Evolutionary conservation across 2,329 filamentous ascomycete genomes (phyloP).

Genomic region (Aureobasidium sp.): DNA sequence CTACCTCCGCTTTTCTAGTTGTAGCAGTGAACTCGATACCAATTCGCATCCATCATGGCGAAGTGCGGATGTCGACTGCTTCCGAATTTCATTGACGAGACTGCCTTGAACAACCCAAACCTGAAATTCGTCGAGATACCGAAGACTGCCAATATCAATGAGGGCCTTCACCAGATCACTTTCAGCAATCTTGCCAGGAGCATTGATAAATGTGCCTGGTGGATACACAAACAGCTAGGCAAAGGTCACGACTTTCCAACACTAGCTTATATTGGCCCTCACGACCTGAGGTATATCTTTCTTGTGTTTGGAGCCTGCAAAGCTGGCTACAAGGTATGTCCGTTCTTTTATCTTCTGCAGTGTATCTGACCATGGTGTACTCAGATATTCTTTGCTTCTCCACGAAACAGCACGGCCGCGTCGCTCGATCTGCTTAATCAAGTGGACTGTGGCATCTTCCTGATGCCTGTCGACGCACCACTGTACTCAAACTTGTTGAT

Average conservation of each 20-base stretch:
- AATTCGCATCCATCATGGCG: not conserved
- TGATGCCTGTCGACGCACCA: not conserved
- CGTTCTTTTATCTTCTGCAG: not conserved
- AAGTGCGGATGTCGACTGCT: not conserved
- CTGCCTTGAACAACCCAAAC: not conserved
- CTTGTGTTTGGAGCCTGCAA: not conserved
- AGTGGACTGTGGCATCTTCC: not conserved
- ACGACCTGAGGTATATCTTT: not conserved
- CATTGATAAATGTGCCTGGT: constrained; percentile 7
- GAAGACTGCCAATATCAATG: not conserved
- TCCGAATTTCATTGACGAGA: not conserved
- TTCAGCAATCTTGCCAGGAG: not conserved
- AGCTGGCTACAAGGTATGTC: not conserved
- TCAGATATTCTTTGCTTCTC: constrained; percentile 2
- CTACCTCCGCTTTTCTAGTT: too few species aligned
- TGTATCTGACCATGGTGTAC: not conserved
- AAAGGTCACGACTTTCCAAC: not conserved
- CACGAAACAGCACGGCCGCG: not conserved
- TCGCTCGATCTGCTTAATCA: not conserved
- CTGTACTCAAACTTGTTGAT: not conserved
- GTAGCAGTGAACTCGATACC: not conserved
- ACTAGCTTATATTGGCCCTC: not conserved
- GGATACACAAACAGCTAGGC: not conserved
- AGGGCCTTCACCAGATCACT: not conserved
- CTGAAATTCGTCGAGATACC: not conserved